phyloP scores from a whole-genome alignment of 306 rosid species.

The Ormosia emarginata region DNA sequence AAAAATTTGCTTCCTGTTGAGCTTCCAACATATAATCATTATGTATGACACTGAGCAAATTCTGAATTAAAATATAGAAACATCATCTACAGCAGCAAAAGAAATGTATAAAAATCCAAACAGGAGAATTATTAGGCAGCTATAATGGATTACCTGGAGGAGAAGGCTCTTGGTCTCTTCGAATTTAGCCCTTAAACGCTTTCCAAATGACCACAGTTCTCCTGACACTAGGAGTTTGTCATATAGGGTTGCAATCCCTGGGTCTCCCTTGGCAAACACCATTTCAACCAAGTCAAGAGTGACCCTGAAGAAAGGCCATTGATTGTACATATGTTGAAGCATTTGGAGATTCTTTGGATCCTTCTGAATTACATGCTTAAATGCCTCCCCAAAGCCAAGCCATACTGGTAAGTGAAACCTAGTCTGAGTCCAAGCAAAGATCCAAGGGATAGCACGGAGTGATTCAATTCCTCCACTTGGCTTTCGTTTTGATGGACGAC shows the following conservation, averaged over 20 bases:
- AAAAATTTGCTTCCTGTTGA: not conserved
- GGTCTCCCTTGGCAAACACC: constrained; percentile 91
- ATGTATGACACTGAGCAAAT: not conserved
- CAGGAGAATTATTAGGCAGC: not conserved
- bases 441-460: constrained; percentile 89
- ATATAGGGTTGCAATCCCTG: constrained; percentile 69
- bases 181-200: constrained; percentile 51
- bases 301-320: constrained; percentile 93
- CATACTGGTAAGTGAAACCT: constrained; percentile 91
- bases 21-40: not conserved
- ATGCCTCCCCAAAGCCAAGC: constrained; percentile 86
- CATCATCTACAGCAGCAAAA: not conserved
- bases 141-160: constrained; percentile 49
- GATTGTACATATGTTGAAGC: constrained; percentile 71
- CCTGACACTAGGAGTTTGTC: constrained; percentile 74
- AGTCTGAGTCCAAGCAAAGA: constrained; percentile 90
- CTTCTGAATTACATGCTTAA: constrained; percentile 56
- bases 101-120: not conserved
- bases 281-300: constrained; percentile 75
- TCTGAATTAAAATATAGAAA: not conserved
- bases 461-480: constrained; percentile 94
- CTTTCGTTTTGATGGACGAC: constrained; percentile 86
- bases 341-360: constrained; percentile 72
- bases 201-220: constrained; percentile 69
- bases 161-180: constrained; percentile 64